A percentile compares a stretch with the other conserved stretches of the same genome.
Evolutionary conservation across 495 filamentous ascomycete genomes (phyloP).

Genomic region (Aspergillus coremiiformis): DNA sequence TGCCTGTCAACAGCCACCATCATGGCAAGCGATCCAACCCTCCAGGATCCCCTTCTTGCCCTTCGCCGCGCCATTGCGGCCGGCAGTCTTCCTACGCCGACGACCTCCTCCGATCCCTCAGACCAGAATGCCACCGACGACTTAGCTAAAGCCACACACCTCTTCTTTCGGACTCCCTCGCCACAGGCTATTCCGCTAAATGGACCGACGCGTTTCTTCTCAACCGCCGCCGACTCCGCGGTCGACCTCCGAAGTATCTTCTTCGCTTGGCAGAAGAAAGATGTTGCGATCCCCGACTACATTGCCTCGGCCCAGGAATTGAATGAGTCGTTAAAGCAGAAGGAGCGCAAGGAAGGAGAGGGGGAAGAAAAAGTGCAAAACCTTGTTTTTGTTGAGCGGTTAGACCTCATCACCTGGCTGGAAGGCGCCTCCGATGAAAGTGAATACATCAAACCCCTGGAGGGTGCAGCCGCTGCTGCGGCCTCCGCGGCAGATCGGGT

Average conservation of each 20-base stretch:
- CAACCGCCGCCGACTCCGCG: constrained; percentile 49
- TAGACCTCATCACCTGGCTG: constrained; percentile 87
- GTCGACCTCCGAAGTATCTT: constrained; percentile 91
- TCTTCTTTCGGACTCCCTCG: constrained; percentile 62
- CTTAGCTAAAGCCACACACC: constrained; percentile 71
- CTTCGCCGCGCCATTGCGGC: constrained; percentile 71
- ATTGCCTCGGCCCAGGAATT: constrained; percentile 72
- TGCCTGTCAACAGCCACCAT: neutral
- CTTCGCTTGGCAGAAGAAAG: constrained; percentile 89
- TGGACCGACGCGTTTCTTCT: constrained; percentile 75
- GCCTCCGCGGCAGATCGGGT: constrained; percentile 36
- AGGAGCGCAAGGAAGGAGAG: constrained; percentile 44
- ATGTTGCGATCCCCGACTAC: constrained; percentile 80
- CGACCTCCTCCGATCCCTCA: constrained; percentile 53
- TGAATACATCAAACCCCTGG: constrained; percentile 83
- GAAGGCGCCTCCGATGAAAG: constrained; percentile 81
- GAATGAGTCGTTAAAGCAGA: constrained; percentile 65
- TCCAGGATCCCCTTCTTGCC: constrained; percentile 66
- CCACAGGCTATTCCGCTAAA: constrained; percentile 65
- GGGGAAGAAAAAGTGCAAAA: constrained; percentile 56
- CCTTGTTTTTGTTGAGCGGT: constrained; percentile 78
- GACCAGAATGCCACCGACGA: constrained; percentile 40
- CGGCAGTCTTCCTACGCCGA: constrained; percentile 57
- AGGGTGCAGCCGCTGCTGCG: constrained; percentile 49
- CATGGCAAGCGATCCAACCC: constrained; percentile 28